Base-by-base conservation (phyloP, 2,329 filamentous ascomycete species). In the Laburnicola sp. region DNA sequence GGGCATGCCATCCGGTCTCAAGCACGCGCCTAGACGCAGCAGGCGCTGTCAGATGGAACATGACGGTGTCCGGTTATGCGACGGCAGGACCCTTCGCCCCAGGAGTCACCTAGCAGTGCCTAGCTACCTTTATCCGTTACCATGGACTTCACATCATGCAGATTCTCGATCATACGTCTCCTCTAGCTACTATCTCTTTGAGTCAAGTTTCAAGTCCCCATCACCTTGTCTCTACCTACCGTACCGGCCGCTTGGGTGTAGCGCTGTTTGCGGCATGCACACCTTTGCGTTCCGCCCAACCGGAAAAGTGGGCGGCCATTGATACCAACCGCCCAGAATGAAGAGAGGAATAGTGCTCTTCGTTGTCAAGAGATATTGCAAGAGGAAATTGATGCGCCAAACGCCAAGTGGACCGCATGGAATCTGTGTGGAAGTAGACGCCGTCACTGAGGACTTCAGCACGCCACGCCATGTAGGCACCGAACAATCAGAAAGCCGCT, bases 101-200 rank as follows among this genome's bases (percentile, higher is more conserved):
- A 16, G 4, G n/a, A 46, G 34, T 30, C 8, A 23, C 32, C 9
- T 34, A 23, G n/a, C 43, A 28, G 34, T 45, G 39, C 38, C 61
- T 58, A 48, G 36, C 25, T 64, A 53, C n/a, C n/a, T 65, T 63
- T 51, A 59, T 50, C 61, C 58, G 41, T 31, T 36, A 21, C 49
- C 40, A 45, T 56, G 62, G 53, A 30, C 53, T 40, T 51, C 22
- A 23, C 45, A 48, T 38, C 54, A 53, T 50, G 50, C 53, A 60
- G 26, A 26, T 38, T 30, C 9, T 41, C 34, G 56, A 54, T 53
- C 45, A 36, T 43, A 37, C 53, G 41, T 45, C 39, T 40, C 22
- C 41, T 45, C 26, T 30, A 10, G 41, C 6, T 22, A 23, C 11
- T 26, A 3, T 41, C 26, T 37, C 25, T 31, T 43, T 38, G 16